Evolutionary conservation across 495 filamentous ascomycete genomes (phyloP).

Genomic region (Talaromyces nanjingensis): DNA sequence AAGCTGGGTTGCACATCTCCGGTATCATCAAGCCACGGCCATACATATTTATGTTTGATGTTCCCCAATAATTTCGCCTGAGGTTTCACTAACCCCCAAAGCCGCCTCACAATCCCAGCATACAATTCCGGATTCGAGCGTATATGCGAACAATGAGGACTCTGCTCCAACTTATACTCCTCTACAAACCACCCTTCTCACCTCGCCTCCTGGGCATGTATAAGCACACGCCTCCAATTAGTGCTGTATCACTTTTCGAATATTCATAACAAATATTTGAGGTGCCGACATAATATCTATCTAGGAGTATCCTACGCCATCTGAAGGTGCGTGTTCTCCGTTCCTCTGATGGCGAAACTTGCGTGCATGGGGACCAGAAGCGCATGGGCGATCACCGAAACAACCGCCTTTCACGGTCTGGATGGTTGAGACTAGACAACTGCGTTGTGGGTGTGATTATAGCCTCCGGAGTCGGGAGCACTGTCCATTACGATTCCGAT

Average conservation of each 20-base stretch:
- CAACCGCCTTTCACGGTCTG: constrained; percentile 8
- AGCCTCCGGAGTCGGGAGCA: constrained; percentile 23
- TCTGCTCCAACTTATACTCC: constrained; percentile 21
- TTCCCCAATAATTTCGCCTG: not conserved
- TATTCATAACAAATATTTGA: constrained; percentile 21
- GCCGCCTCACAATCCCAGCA: constrained; percentile 17
- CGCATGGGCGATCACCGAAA: constrained; percentile 13
- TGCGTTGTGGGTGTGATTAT: constrained; percentile 19
- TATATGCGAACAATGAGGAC: constrained; percentile 28
- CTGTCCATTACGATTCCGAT: constrained; percentile 23
- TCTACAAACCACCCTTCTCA: constrained; percentile 21
- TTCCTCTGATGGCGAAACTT: constrained; percentile 17
- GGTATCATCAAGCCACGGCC: not conserved
- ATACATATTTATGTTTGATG: not conserved
- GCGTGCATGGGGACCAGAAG: constrained; percentile 20
- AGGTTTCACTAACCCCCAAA: constrained; percentile 14
- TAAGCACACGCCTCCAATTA: constrained; percentile 27
- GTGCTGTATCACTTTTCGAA: constrained; percentile 30
- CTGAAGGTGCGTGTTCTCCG: constrained; percentile 18
- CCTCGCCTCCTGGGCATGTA: constrained; percentile 23
- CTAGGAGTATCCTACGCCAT: constrained; percentile 20
- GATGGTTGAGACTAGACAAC: constrained; percentile 13
- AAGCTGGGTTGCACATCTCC: not conserved
- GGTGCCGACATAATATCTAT: constrained; percentile 13
- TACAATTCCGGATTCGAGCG: constrained; percentile 19